Percentiles rank a stretch among this genome's conserved stretches.
These are phyloP conservation scores for Gillenia trifoliata DNA, from an alignment of 306 rosid species.

Conservation along the genomic window DNA sequence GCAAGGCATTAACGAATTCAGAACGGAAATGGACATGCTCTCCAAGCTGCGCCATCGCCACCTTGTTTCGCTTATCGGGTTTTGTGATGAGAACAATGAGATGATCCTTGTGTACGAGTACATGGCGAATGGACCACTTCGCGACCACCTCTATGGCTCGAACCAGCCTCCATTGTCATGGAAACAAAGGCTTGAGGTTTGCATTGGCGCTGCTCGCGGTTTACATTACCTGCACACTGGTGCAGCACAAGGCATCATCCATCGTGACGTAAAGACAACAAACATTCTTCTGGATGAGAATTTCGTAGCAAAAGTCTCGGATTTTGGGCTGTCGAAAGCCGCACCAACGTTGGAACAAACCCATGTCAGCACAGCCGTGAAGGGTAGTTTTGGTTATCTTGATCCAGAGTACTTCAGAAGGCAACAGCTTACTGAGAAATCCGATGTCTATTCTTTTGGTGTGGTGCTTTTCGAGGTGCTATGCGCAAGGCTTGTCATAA, in stretches of 20 bases:
- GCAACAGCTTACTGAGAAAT: constrained; percentile 73
- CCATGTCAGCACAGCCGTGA: constrained; percentile 85
- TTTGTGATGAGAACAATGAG: constrained; percentile 71
- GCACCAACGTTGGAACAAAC: constrained; percentile 53
- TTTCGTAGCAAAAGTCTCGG: constrained; percentile 68
- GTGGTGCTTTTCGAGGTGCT: constrained; percentile 72
- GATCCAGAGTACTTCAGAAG: constrained; percentile 80
- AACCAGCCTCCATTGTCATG: constrained; percentile 54
- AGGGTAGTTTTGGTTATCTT: constrained; percentile 89
- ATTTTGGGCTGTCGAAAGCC: constrained; percentile 76
- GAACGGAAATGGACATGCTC: constrained; percentile 71
- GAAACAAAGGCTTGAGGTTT: constrained; percentile 76
- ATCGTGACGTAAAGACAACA: constrained; percentile 84
- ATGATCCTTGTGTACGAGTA: constrained; percentile 85
- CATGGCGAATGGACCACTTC: constrained; percentile 81
- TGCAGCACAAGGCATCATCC: constrained; percentile 67
- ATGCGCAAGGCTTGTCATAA: constrained; percentile 59
- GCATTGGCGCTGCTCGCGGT: constrained; percentile 87
- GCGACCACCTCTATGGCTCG: constrained; percentile 64
- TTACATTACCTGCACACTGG: constrained; percentile 90
- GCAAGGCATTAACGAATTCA: constrained; percentile 81
- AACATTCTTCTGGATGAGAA: constrained; percentile 80
- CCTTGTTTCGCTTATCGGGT: constrained; percentile 77
- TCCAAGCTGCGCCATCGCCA: constrained; percentile 83
- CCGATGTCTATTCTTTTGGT: constrained; percentile 83